Evolutionary conservation across 768 basidiomycete genomes (phyloP).

Genomic region (Tulasnella sp.): DNA sequence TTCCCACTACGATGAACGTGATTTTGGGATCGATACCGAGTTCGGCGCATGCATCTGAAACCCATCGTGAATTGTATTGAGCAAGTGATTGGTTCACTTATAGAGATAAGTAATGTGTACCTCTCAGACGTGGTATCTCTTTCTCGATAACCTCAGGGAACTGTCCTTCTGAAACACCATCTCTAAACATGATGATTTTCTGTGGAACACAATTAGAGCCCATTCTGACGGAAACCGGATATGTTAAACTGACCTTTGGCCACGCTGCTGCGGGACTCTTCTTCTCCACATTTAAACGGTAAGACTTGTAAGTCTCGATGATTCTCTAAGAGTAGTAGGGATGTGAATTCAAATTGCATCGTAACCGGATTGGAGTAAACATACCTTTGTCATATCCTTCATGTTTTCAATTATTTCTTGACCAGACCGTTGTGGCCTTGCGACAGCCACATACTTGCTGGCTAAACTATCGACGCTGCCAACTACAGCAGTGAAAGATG

Average conservation of each 20-base stretch:
- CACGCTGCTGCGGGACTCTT: slow-evolving; percentile 5
- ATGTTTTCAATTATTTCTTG: slow-evolving; percentile 70
- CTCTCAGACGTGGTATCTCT: slow-evolving; percentile 15
- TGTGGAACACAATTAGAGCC: neutral
- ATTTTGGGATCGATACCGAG: slow-evolving; percentile 13
- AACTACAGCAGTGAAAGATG: slow-evolving; percentile 71
- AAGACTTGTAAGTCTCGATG: neutral
- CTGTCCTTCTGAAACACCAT: slow-evolving; percentile 18
- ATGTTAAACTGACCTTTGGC: slow-evolving; percentile 1
- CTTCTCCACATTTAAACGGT: neutral
- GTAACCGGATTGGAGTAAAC: slow-evolving; percentile 15
- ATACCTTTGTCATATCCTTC: slow-evolving; percentile 48
- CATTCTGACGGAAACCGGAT: neutral
- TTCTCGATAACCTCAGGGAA: slow-evolving; percentile 17
- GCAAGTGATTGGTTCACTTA: neutral
- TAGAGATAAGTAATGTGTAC: slow-evolving; percentile 4
- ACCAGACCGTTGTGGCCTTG: slow-evolving; percentile 53
- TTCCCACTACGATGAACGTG: slow-evolving; percentile 17
- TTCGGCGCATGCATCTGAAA: neutral
- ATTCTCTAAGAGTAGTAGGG: neutral
- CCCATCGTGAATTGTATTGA: too few species aligned
- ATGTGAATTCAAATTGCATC: neutral
- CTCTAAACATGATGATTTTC: slow-evolving; percentile 11
- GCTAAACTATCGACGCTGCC: slow-evolving; percentile 65
- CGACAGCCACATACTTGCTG: slow-evolving; percentile 55